Conservation (phyloP, 805 yeast species). For the Lipomyces oligophaga region DNA sequence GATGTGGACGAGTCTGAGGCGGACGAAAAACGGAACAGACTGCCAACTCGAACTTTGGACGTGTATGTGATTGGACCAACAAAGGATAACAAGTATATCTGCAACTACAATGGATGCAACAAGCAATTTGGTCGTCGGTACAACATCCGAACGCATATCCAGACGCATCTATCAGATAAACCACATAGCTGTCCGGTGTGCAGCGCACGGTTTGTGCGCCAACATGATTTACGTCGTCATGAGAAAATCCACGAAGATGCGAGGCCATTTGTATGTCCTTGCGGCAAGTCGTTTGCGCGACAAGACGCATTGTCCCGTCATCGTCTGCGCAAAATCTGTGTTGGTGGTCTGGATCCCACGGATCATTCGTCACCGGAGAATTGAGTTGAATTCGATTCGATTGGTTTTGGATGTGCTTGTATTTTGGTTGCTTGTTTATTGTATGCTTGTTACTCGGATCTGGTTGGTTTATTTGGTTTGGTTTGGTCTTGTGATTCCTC, state of each 20-base stretch:
- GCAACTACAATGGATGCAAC: conserved; percentile 73
- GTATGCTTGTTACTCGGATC: background rate
- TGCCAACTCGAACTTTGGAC: conserved; percentile 17
- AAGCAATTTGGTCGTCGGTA: conserved; percentile 79
- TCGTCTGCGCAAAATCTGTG: conserved; percentile 69
- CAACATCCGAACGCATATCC: conserved; percentile 91
- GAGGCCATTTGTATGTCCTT: conserved; percentile 66
- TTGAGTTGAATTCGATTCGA: background rate
- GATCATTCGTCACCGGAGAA: background rate
- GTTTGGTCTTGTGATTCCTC: background rate
- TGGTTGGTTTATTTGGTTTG: background rate
- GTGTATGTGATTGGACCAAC: conserved; percentile 38
- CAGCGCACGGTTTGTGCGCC: conserved; percentile 84
- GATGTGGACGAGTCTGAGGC: conserved; percentile 4
- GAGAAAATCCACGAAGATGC: conserved; percentile 78
- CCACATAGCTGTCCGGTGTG: conserved; percentile 81
- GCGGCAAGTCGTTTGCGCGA: conserved; percentile 91
- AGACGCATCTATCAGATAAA: conserved; percentile 90
- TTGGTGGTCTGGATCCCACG: conserved; percentile 4
- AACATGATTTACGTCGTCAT: conserved; percentile 90
- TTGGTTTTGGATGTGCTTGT: background rate
- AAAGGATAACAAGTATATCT: conserved; percentile 62
- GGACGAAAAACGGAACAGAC: conserved; percentile 2
- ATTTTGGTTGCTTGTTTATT: background rate
- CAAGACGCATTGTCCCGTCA: conserved; percentile 86